Evolutionary conservation across 1,284 basidiomycete species (phyloP).

Genomic region (Pulchroboletus neoregius): DNA sequence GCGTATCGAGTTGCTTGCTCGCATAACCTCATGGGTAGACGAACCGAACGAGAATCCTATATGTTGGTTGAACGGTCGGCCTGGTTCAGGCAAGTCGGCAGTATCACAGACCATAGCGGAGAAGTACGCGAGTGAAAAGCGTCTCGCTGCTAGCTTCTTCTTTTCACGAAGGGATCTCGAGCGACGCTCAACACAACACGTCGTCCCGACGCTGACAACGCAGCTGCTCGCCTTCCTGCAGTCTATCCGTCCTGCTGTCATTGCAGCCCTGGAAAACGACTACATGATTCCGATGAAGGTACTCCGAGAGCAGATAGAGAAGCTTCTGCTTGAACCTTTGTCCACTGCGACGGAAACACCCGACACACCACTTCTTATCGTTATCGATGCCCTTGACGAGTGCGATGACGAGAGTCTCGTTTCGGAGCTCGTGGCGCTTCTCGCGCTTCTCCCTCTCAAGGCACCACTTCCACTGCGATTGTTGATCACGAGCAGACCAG

Average conservation of each 20-base stretch:
- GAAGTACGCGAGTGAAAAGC: slow-evolving; percentile 5
- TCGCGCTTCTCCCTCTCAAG: slow-evolving; percentile 10
- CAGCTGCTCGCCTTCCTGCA: slow-evolving; percentile 11
- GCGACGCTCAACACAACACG: slow-evolving; percentile 9
- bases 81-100: slow-evolving; percentile 18
- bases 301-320: slow-evolving; percentile 22
- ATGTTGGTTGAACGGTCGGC: slow-evolving; percentile 15
- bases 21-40: slow-evolving; percentile 17
- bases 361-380: slow-evolving; percentile 8
- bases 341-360: slow-evolving; percentile 3
- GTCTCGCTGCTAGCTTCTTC: slow-evolving; percentile 20
- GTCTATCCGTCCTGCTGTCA: slow-evolving; percentile 11
- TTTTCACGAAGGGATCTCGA: slow-evolving; percentile 18
- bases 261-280: slow-evolving; percentile 15
- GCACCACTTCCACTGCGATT: slow-evolving; percentile 16
- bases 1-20: slow-evolving; percentile 19
- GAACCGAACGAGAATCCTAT: background rate
- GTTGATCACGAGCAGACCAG: slow-evolving; percentile 20
- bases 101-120: slow-evolving; percentile 17
- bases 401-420: slow-evolving; percentile 23
- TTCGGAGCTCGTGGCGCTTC: slow-evolving; percentile 17
- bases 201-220: slow-evolving; percentile 15
- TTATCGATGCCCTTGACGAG: slow-evolving; percentile 24
- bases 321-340: slow-evolving; percentile 13
- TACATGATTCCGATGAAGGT: slow-evolving; percentile 19